Evolutionary conservation across 139 green algal genomes (phyloP).

Genomic region (Trebouxia sp.): DNA sequence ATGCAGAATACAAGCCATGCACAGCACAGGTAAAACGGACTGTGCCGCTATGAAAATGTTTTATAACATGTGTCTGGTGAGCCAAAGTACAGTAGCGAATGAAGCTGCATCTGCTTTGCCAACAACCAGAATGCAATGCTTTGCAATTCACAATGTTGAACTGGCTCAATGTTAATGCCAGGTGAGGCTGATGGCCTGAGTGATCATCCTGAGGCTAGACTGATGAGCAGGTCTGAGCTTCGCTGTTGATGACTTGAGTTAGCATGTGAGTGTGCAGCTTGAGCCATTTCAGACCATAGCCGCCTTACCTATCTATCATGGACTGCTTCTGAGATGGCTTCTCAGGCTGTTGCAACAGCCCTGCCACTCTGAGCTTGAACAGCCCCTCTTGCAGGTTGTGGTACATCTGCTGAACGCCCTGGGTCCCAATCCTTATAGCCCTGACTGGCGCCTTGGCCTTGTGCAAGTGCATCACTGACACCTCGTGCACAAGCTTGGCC

Average conservation of each 20-base stretch:
- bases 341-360: conserved; percentile 19
- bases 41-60: neutral
- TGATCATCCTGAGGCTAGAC: too few relatives aligned
- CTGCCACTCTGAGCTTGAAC: conserved; percentile 24
- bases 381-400: conserved; percentile 26
- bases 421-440: neutral
- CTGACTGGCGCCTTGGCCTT: neutral
- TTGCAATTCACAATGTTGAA: too few relatives aligned
- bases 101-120: neutral
- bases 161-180: too few relatives aligned
- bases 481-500: neutral
- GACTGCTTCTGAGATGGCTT: neutral
- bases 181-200: too few relatives aligned
- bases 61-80: neutral
- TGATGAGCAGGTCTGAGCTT: too few relatives aligned
- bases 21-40: too few relatives aligned
- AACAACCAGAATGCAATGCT: too few relatives aligned
- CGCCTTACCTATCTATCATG: neutral
- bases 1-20: too few relatives aligned
- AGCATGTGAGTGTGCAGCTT: too few relatives aligned
- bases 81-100: too few relatives aligned
- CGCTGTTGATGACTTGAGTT: too few relatives aligned
- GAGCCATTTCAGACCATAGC: too few relatives aligned
- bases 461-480: neutral
- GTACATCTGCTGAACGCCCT: conserved; percentile 5